A percentile compares a stretch with the other conserved stretches of the same genome.
These are phyloP conservation scores for Ophiocordyceps unilateralis DNA, from an alignment of 2,329 filamentous ascomycete genomes.

Conservation along the genomic window DNA sequence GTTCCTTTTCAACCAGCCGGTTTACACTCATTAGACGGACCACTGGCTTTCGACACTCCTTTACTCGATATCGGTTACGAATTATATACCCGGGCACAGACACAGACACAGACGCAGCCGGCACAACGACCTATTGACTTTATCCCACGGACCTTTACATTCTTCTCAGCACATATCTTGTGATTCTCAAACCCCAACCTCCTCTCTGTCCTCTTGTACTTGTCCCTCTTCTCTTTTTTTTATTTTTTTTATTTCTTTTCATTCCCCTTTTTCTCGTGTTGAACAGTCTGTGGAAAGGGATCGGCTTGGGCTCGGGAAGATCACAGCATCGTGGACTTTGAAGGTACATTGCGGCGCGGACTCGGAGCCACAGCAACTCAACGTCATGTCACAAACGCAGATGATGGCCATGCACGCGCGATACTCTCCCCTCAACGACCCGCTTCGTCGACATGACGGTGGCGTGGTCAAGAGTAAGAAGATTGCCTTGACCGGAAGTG, in stretches of 20 bases:
- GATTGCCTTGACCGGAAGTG: conserved; percentile 52
- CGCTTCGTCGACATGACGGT: conserved; percentile 39
- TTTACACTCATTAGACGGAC: conserved; percentile 21
- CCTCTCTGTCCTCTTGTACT: not conserved
- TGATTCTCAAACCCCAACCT: not conserved
- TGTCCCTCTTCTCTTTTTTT: not conserved
- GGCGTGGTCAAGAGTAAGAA: conserved; percentile 50
- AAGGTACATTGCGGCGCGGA: too few species aligned
- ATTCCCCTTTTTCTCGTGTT: not conserved
- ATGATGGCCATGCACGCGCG: conserved; percentile 24
- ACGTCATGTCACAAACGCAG: conserved; percentile 34
- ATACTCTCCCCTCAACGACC: conserved; percentile 35
- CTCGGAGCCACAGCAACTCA: not conserved
- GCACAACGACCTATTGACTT: not conserved
- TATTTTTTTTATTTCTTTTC: not conserved
- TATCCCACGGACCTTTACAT: not conserved
- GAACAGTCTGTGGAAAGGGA: too few species aligned
- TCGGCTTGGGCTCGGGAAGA: too few species aligned
- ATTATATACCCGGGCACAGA: not conserved
- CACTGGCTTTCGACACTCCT: conserved; percentile 40
- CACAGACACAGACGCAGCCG: not conserved
- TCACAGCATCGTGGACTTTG: too few species aligned
- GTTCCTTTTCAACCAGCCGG: conserved; percentile 14
- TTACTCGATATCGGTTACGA: conserved; percentile 10
- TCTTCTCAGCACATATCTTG: not conserved